A percentile compares a stretch with the other conserved stretches of the same genome.
phyloP scores from a whole-genome alignment of 1,284 basidiomycete genomes.

The Cryptococcus hybrid region DNA sequence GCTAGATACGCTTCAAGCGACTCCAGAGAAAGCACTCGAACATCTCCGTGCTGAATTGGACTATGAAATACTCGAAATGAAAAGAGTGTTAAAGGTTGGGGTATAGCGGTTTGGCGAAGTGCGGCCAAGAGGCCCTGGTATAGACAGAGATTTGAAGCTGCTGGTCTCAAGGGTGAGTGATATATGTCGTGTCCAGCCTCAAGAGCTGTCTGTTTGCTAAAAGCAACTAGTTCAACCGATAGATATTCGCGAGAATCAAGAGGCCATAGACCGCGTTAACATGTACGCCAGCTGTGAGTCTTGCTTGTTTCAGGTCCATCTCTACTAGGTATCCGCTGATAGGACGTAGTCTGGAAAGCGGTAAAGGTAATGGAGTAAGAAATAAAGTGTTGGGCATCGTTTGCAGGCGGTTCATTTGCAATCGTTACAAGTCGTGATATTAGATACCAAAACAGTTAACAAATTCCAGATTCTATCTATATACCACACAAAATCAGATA shows the following conservation, averaged over 20 bases:
- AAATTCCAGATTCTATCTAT: too few species aligned
- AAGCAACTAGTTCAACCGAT: conserved; percentile 50
- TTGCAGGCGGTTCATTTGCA: too few species aligned
- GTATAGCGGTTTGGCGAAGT: conserved; percentile 64
- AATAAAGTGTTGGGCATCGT: too few species aligned
- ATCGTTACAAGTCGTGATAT: too few species aligned
- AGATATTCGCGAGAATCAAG: conserved; percentile 53
- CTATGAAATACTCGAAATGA: conserved; percentile 63
- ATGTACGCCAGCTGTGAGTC: conserved; percentile 55
- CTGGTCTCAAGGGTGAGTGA: conserved; percentile 52
- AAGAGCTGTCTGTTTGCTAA: background rate
- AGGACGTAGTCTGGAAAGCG: too few species aligned
- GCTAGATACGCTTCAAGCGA: conserved; percentile 46
- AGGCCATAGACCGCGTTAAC: conserved; percentile 63
- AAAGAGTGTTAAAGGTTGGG: conserved; percentile 63
- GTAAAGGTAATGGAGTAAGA: too few species aligned
- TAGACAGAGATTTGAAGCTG: conserved; percentile 56
- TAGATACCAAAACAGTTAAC: too few species aligned
- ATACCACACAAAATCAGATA: too few species aligned
- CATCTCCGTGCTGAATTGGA: conserved; percentile 57
- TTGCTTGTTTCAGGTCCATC: too few species aligned
- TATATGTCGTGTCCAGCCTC: background rate
- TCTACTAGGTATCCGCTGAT: too few species aligned
- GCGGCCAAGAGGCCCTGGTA: conserved; percentile 76
- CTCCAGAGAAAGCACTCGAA: conserved; percentile 44